These are phyloP conservation scores for Coemansia sp. DNA, from an alignment of 192 early-diverging fungal genomes.

Conservation along the genomic window DNA sequence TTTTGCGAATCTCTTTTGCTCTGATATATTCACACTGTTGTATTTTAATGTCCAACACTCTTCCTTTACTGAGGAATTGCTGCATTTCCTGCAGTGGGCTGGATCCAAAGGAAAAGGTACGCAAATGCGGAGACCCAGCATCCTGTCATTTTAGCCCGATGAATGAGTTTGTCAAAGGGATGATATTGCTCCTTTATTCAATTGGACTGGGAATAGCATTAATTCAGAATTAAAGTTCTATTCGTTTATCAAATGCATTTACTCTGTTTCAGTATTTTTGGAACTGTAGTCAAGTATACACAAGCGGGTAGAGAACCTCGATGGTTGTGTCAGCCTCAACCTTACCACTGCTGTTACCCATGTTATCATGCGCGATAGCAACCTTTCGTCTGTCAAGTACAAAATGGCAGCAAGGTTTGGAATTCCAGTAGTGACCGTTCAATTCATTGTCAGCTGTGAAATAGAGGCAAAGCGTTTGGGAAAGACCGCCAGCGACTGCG, in stretches of 20 bases:
- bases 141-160: no score
- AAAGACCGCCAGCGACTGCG: not conserved
- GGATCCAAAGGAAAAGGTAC: constrained; percentile 40
- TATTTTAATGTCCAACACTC: constrained; percentile 16
- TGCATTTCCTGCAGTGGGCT: constrained; percentile 54
- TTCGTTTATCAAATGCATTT: not conserved
- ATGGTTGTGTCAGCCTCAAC: constrained; percentile 36
- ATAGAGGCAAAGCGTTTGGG: constrained; percentile 16
- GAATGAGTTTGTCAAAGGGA: not conserved
- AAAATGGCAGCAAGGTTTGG: constrained; percentile 36
- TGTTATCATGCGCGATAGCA: constrained; percentile 31
- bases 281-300: constrained; percentile 30
- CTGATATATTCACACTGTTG: not conserved
- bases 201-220: not conserved
- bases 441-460: constrained; percentile 48
- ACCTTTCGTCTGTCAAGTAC: constrained; percentile 39
- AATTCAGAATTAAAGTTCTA: not conserved
- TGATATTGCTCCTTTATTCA: not conserved
- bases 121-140: no score
- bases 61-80: constrained; percentile 30
- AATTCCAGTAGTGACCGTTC: constrained; percentile 41
- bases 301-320: constrained; percentile 38
- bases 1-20: not conserved
- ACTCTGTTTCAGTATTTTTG: not conserved
- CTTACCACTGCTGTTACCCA: constrained; percentile 49